phyloP scores from a whole-genome alignment of 192 early-diverging fungal species.

The Phlyctochytrium planicorne region DNA sequence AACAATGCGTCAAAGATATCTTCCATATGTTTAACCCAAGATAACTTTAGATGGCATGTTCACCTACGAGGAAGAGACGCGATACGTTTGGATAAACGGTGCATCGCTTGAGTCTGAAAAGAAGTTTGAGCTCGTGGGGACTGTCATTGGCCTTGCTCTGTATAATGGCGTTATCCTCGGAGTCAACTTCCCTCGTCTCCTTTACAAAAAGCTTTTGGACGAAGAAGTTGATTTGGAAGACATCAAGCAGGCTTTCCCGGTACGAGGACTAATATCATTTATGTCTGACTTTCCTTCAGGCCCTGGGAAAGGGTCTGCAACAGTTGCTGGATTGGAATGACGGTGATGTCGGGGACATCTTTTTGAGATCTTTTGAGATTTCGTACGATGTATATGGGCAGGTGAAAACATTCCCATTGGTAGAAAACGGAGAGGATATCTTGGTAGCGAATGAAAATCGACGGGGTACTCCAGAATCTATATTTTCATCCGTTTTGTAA shows the following conservation, averaged over 20 bases:
- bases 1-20: no score
- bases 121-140: conserved; percentile 83
- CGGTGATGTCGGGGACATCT: conserved; percentile 75
- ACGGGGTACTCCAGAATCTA: conserved; percentile 6
- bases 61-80: conserved; percentile 59
- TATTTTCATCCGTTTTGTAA: background rate
- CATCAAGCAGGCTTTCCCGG: conserved; percentile 61
- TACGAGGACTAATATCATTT: conserved; percentile 25
- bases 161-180: conserved; percentile 83
- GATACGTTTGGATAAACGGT: conserved; percentile 75
- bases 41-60: conserved; percentile 70
- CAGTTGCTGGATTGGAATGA: conserved; percentile 76
- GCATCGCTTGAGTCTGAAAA: conserved; percentile 52
- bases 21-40: no score
- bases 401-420: conserved; percentile 46
- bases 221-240: conserved; percentile 49
- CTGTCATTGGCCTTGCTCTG: conserved; percentile 86
- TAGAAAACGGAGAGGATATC: conserved; percentile 43
- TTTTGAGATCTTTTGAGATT: conserved; percentile 82
- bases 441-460: conserved; percentile 56
- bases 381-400: conserved; percentile 58
- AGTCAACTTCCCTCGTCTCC: conserved; percentile 67
- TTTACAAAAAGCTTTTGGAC: conserved; percentile 71
- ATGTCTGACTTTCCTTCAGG: conserved; percentile 26
- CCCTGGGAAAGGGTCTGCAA: conserved; percentile 71